Percentiles rank a stretch among this genome's conserved stretches.
Evolutionary conservation across 306 rosid genomes (phyloP).

Genomic region (Quercus cerris): DNA sequence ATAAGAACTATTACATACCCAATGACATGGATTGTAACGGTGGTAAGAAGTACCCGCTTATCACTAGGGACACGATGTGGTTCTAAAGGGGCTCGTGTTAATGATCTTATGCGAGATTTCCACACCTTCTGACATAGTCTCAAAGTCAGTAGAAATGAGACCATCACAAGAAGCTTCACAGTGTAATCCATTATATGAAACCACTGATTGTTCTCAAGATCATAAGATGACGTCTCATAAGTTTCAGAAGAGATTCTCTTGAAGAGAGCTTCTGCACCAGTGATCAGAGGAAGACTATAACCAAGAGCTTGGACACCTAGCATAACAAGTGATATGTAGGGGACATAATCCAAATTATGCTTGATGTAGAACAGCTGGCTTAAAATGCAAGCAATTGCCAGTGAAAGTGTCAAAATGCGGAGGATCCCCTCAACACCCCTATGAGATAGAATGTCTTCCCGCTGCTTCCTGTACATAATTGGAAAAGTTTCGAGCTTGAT

Average conservation of each 20-base stretch:
- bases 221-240: conserved; percentile 37
- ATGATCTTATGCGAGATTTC: conserved; percentile 78
- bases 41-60: conserved; percentile 54
- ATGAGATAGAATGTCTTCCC: conserved; percentile 74
- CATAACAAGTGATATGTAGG: conserved; percentile 70
- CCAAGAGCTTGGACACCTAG: conserved; percentile 84
- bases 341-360: conserved; percentile 54
- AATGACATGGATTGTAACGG: conserved; percentile 49
- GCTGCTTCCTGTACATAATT: conserved; percentile 65
- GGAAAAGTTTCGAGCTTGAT: conserved; percentile 66
- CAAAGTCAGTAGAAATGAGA: conserved; percentile 64
- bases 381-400: conserved; percentile 63
- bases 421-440: conserved; percentile 75
- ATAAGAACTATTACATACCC: conserved; percentile 56
- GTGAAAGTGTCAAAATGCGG: conserved; percentile 71
- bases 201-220: conserved; percentile 58
- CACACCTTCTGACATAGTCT: conserved; percentile 90
- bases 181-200: conserved; percentile 58
- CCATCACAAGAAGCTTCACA: conserved; percentile 72
- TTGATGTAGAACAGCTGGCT: conserved; percentile 74
- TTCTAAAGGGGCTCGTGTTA: conserved; percentile 49
- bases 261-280: conserved; percentile 83
- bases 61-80: conserved; percentile 65
- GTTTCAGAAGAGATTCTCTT: conserved; percentile 54
- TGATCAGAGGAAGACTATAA: conserved; percentile 76